Base-by-base conservation (phyloP, 192 early-diverging fungal species). In the Podochytrium sp. region DNA sequence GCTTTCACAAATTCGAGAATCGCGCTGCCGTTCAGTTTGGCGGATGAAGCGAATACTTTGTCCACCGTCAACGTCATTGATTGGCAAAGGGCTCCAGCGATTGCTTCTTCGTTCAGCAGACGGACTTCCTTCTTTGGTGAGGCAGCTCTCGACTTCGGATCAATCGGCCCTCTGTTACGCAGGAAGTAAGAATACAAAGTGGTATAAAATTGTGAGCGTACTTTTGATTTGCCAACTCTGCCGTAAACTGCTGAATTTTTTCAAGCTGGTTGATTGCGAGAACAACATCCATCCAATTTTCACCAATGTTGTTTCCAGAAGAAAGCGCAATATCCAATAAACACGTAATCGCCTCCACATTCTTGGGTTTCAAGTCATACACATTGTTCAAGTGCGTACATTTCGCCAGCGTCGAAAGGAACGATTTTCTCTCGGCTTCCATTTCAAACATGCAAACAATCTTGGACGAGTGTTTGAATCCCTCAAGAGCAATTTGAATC, bases 1-100 rank as follows among this genome's bases (percentile, higher is more conserved):
- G 96, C 93, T 6, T 90, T 79, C 2, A 96, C 93, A 84, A 98
- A 98, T 63, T 95, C 91, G 33, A 93, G 91, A 63, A 98, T 98
- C 14, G 93, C 94, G 27, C 80, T 56, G 0, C 92, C 93, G 39
- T 90, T 92, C 58, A 98, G 82, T 63, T 92, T 88, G 25, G 90
- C 85, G 16, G 89, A 92, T 2, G 90, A 81, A 2, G 92, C 93
- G 67, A 96, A 98, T 41, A 98, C 84, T 42, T 87, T 83, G 77
- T 98, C 96, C 0, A 94, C 92, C 47, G 85, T 85, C 35, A 98
- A 64, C 0, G 94, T 92, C 76, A 98, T 86, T 1, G 80, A 82
- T 66, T 95, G 94, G 33, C 83, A 84, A 29, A 75, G 63, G 3
- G 81, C 87, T 12, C 75, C 82, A 18, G 80, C 78, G 14, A 83